These are phyloP conservation scores for Venturiaceae sp. DNA, from an alignment of 2,329 filamentous ascomycete genomes.

Conservation along the genomic window DNA sequence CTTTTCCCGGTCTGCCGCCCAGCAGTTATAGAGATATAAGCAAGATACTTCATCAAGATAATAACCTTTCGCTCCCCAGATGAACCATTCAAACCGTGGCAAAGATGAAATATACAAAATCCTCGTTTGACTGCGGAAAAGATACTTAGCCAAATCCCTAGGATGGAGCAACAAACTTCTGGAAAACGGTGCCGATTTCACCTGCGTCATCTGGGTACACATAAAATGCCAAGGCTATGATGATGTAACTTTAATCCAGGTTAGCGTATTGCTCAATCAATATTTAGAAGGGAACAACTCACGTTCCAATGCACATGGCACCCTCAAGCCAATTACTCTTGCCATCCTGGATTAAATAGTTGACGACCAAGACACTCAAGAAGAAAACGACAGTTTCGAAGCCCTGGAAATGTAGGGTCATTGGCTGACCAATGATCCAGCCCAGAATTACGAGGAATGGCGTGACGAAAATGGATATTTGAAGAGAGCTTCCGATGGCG, in stretches of 20 bases:
- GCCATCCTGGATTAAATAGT: constrained; percentile 77
- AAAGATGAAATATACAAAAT: constrained; percentile 2
- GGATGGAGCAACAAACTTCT: neutral
- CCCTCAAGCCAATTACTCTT: constrained; percentile 83
- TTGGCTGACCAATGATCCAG: constrained; percentile 42
- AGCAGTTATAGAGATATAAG: neutral
- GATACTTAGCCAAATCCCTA: neutral
- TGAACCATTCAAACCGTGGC: neutral
- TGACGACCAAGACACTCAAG: constrained; percentile 75
- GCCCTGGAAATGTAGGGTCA: constrained; percentile 72
- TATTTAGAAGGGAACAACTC: constrained; percentile 13
- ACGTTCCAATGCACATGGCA: constrained; percentile 44
- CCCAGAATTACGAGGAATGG: constrained; percentile 48
- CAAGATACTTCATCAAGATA: neutral
- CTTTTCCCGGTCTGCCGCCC: neutral
- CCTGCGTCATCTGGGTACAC: constrained; percentile 43
- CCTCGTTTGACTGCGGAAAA: neutral
- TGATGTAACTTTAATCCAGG: constrained; percentile 34
- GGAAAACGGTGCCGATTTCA: neutral
- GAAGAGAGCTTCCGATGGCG: constrained; percentile 43
- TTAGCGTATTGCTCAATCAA: constrained; percentile 8
- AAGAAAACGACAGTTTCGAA: constrained; percentile 87
- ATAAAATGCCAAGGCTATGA: constrained; percentile 51
- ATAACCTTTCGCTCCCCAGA: neutral
- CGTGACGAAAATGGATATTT: constrained; percentile 49